Base-by-base conservation (phyloP, 768 basidiomycete genomes). In the Auricularia cornea region DNA sequence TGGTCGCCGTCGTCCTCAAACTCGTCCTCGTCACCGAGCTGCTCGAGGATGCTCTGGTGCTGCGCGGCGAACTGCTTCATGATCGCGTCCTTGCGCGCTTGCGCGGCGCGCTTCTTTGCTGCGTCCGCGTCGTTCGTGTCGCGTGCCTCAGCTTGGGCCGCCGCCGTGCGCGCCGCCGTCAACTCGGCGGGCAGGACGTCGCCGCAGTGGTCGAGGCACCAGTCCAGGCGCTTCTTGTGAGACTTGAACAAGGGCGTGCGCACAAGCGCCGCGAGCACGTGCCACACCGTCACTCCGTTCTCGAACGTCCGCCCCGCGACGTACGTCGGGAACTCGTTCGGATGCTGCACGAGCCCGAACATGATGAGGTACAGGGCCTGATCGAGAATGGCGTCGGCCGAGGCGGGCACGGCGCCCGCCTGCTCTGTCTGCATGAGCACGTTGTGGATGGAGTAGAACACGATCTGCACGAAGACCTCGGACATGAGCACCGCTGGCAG, bases 1-100 rank as follows among this genome's bases (percentile, higher is more conserved):
- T 77, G 78, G 3, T 75, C 77, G 69, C 82, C 83, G 5, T 84
- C 87, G 20, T 86, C 85, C 35, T 89, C 89, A 3, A 75, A 73
- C 28, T 84, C 82, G 3, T 78, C 80, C 30, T 81, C 82, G 60
- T 91, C 89, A 59, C 86, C 86, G 63, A 90, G 87, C 67, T 87
- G 89, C 70, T 84, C 81, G 2, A 91, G 86, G 72, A 95, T 92
- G 67, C 87, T 89, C 32, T 86, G 88, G 70, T 98, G 95, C 69
- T 94, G 91, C 29, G 88, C 87, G 70, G 92, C 93, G 85, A 98
- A 98, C 76, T 97, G 88, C 70, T 87, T 84, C 93, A 99, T 92
- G 69, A 99, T 92, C 0, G 90, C 89, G 65, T 89, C 91, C 72
- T 97, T 90, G n/a, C 95, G 80, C 14, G 86, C 90, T 72, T 94